Base-by-base conservation (phyloP, 345 rosid genomes). In the Salix dunnii region DNA sequence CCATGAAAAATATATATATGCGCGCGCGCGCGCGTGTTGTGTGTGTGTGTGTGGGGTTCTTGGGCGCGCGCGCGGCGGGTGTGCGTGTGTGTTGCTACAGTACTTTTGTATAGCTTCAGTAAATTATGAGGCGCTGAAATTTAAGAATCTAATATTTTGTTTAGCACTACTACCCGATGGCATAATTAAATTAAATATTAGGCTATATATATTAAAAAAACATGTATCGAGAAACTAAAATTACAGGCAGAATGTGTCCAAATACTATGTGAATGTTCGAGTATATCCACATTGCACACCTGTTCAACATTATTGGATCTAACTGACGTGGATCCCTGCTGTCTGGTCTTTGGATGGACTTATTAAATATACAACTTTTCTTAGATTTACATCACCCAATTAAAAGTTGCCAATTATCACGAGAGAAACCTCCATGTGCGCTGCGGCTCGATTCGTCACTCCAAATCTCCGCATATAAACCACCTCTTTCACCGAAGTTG, bases 301-400 rank as follows among this genome's bases (percentile, higher is more conserved):
- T 7, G 68, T 20, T 42, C 35, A 53, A 23, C 51, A 81, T 81
- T 62, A 77, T 77, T 77, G 72, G 23, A 51, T 62, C 48, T 23
- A 6, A 78, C 81, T 71, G 70, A 82, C 84, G 84, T 82, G 84
- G 76, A 78, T 82, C 84, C 73, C 2, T 9, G 79, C 79, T 74
- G 81, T 74, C 68, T 31, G 74, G 40, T 28, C 40, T 9, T 25
- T 2, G 35, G 3, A 21, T 38, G 17, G n/a, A 35, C 21, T 31
- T 23, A 35, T 33, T 31, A 35, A 72, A 35, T 13, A 6, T 2
- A 13, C 35, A 18, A 2, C 38, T 9, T 28, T 21, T 17, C 20
- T 36, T 36, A 33, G 23, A 48, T 51, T 64, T 10, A 30, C 58
- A 28, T 7, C 51, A 2, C 17, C 78, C 78, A 79, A 76, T 76